Evolutionary conservation across 805 yeast genomes (phyloP), one percentile per base, ranked within the genome.

Genomic region (Priceomyces fermenticarens): DNA sequence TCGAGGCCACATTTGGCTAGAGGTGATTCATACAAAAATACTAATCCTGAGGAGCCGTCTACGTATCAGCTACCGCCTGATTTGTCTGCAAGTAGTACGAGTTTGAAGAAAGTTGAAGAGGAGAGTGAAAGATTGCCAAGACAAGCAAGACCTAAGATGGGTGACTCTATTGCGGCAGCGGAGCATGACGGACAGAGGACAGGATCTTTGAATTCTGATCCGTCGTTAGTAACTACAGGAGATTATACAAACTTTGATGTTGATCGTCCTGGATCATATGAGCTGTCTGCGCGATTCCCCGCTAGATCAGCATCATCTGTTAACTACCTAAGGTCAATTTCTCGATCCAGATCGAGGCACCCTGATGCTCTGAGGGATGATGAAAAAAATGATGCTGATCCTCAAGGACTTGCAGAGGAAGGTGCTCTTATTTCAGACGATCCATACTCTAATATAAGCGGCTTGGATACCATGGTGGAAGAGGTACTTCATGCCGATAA

Each of bases 11-110:
- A 83, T 60, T 67, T 85, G 52, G 90, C 91, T 2, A 71, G 85
- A 45, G 93, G 91, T 29, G 90, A 83, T 47, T 80, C 89, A 1
- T 84, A 84, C 55, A 85, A 82, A 51, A 75, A 77, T 51, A 77
- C 80, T 9, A 67, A 72, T 36, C 60, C 61, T 11, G 75, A 72
- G 35, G 71, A 72, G 37, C 78, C 73, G 23, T 53, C 66, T 12
- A 65, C 63, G 41, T 71, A 68, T 43, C 70, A 70, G 44, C 60
- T 70, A 35, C 75, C 75, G 14, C 65, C 74, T 1, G 70, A 58
- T 36, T 57, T 70, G 41, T 52, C 49, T 5, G 43, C 47, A 5
- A 36, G 41, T 8, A 41, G 41, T 16, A 47, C 44, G 47, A 54
- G 57, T 30, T 68, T 58, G 23, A 43, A 46, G 23, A 49, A 51